Evolutionary conservation across 208 protist species (phyloP).

Genomic region (Trypanosoma avium): DNA sequence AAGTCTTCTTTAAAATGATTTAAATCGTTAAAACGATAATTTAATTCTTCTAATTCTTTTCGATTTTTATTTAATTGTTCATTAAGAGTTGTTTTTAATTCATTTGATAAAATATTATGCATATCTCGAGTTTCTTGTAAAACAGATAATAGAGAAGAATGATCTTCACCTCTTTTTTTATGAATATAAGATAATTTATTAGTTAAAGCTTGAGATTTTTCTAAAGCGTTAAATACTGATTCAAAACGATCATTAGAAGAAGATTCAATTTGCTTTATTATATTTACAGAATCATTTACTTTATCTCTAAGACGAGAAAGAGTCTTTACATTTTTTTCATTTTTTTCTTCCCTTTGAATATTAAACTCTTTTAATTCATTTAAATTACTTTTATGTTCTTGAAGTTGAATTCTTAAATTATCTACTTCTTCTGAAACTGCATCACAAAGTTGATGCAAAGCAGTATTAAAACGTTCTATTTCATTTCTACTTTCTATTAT

Average conservation of each 20-base stretch:
- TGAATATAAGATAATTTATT: constrained; percentile 7
- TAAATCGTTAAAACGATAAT: constrained; percentile 11
- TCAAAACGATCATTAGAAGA: constrained; percentile 24
- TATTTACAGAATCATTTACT: not conserved
- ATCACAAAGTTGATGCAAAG: constrained; percentile 8
- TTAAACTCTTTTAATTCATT: constrained; percentile 10
- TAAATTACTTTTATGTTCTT: constrained; percentile 5
- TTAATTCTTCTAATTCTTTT: constrained; percentile 7
- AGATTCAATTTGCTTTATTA: constrained; percentile 14
- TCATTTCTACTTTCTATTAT: constrained; percentile 6
- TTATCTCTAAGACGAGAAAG: not conserved
- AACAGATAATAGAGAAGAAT: constrained; percentile 9
- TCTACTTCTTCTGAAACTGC: constrained; percentile 15
- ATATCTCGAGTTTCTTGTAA: constrained; percentile 14
- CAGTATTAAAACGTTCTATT: constrained; percentile 13
- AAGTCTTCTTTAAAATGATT: constrained; percentile 4
- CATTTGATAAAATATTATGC: constrained; percentile 7
- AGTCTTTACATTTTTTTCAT: not conserved
- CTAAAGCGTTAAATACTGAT: constrained; percentile 15
- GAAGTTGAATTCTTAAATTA: not conserved
- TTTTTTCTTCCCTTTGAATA: not conserved
- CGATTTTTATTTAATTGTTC: not conserved
- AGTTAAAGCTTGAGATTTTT: constrained; percentile 12
- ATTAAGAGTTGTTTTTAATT: constrained; percentile 4
- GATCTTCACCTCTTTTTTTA: not conserved